Evolutionary conservation across 345 rosid genomes (phyloP).

Genomic region (Eucalyptus regnans): DNA sequence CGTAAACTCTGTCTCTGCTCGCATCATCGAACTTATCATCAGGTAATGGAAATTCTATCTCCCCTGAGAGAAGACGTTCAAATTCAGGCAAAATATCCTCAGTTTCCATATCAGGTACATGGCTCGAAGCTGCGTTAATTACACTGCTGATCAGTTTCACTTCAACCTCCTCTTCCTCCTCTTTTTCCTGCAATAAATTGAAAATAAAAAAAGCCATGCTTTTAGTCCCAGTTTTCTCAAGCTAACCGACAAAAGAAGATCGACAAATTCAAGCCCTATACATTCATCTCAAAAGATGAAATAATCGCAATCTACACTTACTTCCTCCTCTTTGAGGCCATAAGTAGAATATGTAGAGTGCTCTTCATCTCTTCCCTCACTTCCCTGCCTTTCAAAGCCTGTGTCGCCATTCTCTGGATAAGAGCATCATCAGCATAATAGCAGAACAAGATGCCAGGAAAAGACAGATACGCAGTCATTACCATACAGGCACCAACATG

Average conservation of each 20-base stretch:
- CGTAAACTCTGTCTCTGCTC: slow-evolving; percentile 47
- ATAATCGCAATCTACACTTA: slow-evolving; percentile 13
- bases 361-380: slow-evolving; percentile 17
- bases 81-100: slow-evolving; percentile 68
- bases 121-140: slow-evolving; percentile 34
- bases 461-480: not conserved
- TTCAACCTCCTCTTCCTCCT: slow-evolving; percentile 80
- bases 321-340: slow-evolving; percentile 41
- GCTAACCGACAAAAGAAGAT: not conserved
- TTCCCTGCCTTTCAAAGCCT: slow-evolving; percentile 6
- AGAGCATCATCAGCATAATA: slow-evolving; percentile 6
- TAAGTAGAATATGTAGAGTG: slow-evolving; percentile 25
- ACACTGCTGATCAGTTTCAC: slow-evolving; percentile 87
- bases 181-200: slow-evolving; percentile 23
- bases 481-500: not conserved
- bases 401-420: slow-evolving; percentile 36
- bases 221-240: not conserved
- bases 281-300: not conserved
- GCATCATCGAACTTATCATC: slow-evolving; percentile 31
- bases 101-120: slow-evolving; percentile 31
- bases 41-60: slow-evolving; percentile 63
- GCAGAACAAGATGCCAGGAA: not conserved
- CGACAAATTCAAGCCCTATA: not conserved
- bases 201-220: not conserved
- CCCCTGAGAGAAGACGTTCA: slow-evolving; percentile 72